phyloP scores from a whole-genome alignment of 2,329 filamentous ascomycete species.

The Trichoderma afroharzianum region DNA sequence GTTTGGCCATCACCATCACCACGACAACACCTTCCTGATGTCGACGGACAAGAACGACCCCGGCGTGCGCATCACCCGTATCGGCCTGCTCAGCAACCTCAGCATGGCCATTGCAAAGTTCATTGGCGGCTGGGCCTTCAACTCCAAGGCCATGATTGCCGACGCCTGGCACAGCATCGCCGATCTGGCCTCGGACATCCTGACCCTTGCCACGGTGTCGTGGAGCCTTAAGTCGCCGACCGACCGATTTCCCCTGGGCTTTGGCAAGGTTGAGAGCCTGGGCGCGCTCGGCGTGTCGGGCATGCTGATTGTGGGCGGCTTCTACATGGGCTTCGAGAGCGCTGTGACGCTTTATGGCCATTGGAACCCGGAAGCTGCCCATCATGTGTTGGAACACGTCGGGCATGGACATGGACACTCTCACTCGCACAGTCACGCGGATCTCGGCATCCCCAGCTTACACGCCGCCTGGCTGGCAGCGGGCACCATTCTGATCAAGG shows the following conservation, averaged over 20 bases:
- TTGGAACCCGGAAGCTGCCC: conserved; percentile 65
- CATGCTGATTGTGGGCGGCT: conserved; percentile 80
- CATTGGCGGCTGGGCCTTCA: conserved; percentile 86
- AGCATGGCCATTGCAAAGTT: conserved; percentile 94
- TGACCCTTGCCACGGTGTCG: conserved; percentile 90
- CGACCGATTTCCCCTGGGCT: conserved; percentile 80
- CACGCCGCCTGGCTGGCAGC: conserved; percentile 93
- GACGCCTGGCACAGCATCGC: conserved; percentile 95
- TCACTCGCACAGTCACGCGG: conserved; percentile 59
- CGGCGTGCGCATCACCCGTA: conserved; percentile 59
- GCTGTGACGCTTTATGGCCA: conserved; percentile 64
- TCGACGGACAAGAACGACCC: conserved; percentile 75
- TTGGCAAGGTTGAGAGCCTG: conserved; percentile 96
- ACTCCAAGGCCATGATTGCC: conserved; percentile 87
- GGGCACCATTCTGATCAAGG: conserved; percentile 87
- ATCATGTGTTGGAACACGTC: conserved; percentile 59
- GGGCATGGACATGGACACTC: conserved; percentile 43
- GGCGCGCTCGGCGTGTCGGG: conserved; percentile 90
- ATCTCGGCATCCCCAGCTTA: conserved; percentile 66
- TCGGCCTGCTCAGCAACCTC: conserved; percentile 72
- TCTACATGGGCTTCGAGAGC: conserved; percentile 87
- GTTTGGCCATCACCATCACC: conserved; percentile 62
- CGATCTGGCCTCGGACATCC: conserved; percentile 89
- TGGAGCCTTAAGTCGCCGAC: conserved; percentile 87
- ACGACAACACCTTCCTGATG: conserved; percentile 90